phyloP scores from a whole-genome alignment of 441 rosid species.

The Populus trichocarpa region DNA sequence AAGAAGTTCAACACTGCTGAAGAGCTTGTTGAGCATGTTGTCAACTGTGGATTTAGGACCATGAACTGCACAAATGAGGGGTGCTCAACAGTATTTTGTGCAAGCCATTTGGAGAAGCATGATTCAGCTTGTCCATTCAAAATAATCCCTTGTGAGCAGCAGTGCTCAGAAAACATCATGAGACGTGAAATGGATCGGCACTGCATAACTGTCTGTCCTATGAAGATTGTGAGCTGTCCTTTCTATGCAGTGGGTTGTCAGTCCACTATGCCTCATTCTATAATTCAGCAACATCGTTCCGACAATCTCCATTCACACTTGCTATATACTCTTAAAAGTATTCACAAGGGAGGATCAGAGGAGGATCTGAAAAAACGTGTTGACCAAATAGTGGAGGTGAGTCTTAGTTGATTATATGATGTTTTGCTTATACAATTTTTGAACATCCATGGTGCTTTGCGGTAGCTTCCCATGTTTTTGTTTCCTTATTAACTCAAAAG shows the following conservation, averaged over 20 bases:
- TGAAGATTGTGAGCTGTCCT: conserved; percentile 86
- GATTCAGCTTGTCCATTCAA: conserved; percentile 73
- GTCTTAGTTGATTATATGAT: neutral
- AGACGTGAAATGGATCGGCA: conserved; percentile 90
- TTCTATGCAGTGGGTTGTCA: conserved; percentile 77
- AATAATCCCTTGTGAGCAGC: conserved; percentile 82
- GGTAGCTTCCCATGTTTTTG: neutral
- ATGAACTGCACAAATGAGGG: conserved; percentile 71
- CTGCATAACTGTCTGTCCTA: conserved; percentile 82
- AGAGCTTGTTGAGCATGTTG: conserved; percentile 50
- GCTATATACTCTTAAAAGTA: conserved; percentile 51
- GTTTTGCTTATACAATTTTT: neutral
- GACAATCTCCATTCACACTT: conserved; percentile 57
- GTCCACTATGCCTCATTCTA: conserved; percentile 48
- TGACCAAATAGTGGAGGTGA: conserved; percentile 66
- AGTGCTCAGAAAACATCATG: conserved; percentile 61
- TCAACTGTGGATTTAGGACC: conserved; percentile 55
- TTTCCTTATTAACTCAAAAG: neutral
- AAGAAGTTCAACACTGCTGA: conserved; percentile 48
- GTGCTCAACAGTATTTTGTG: conserved; percentile 48
- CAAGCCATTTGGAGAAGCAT: conserved; percentile 58
- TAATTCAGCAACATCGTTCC: conserved; percentile 50
- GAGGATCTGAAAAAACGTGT: conserved; percentile 51
- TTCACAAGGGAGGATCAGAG: conserved; percentile 54
- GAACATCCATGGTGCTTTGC: neutral